phyloP scores from a whole-genome alignment of 257 asterid genomes.

The Schizonepeta tenuifolia region DNA sequence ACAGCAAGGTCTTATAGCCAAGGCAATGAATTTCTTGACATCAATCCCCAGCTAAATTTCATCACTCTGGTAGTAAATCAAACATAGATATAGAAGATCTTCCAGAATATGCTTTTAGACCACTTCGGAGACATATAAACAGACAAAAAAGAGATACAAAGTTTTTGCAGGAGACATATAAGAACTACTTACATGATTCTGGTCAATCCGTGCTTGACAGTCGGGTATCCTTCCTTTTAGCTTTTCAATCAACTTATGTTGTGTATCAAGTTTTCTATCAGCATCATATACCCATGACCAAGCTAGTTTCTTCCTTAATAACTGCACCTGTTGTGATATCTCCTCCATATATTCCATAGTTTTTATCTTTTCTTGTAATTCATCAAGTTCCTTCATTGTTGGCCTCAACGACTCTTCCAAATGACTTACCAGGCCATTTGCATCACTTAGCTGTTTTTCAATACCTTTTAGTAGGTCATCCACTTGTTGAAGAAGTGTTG shows the following conservation, averaged over 20 bases:
- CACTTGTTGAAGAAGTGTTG: constrained; percentile 92
- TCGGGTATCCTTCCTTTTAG: constrained; percentile 63
- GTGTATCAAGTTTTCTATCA: constrained; percentile 60
- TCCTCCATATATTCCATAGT: constrained; percentile 86
- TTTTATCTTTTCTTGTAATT: constrained; percentile 79
- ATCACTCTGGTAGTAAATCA: constrained; percentile 20
- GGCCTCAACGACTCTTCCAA: constrained; percentile 81
- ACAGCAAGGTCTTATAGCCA: constrained; percentile 1
- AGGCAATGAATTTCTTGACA: constrained; percentile 19
- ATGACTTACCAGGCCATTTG: constrained; percentile 65
- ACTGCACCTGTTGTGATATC: constrained; percentile 65
- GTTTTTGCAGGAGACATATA: constrained; percentile 10
- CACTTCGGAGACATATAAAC: constrained; percentile 26
- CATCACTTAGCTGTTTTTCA: constrained; percentile 58
- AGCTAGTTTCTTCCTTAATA: constrained; percentile 79
- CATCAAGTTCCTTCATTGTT: constrained; percentile 71
- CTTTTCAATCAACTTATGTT: constrained; percentile 58
- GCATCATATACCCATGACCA: constrained; percentile 91
- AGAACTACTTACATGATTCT: constrained; percentile 54
- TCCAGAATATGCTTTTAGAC: constrained; percentile 7
- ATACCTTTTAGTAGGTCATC: constrained; percentile 77
- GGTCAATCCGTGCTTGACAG: constrained; percentile 72
- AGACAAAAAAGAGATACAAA: constrained; percentile 1
- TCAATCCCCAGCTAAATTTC: constrained; percentile 17
- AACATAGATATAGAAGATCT: constrained; percentile 8